Base-by-base conservation (phyloP, 1,139 yeast species). In the Debaryomyces psychrophilus region DNA sequence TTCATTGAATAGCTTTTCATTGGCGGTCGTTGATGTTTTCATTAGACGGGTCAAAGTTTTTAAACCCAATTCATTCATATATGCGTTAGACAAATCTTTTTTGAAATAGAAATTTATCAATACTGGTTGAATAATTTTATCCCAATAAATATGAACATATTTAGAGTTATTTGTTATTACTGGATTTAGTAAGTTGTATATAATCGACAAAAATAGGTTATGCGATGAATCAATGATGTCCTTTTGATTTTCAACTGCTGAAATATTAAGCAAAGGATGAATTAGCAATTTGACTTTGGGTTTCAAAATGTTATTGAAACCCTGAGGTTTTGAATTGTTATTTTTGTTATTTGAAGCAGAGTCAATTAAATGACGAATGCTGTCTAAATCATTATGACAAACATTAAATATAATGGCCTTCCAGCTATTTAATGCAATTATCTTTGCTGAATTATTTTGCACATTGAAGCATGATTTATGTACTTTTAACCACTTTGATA, bases 121-220 rank as follows among this genome's bases (percentile, higher is more conserved):
- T 0, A 68, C 58, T 1, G 73, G 72, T 39, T 62, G 69, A 17
- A 74, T 51, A 2, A 74, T 55, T 41, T 60, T 65, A 45, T 72
- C 77, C 79, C 79, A 74, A 37, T 68, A 65, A 5, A 69, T 51
- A 40, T 65, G 66, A 31, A 70, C 51, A 46, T 64, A 61, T 43
- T 65, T 67, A 28, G 58, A 53, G n/a, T 53, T 52, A 41, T 58
- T 60, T 15, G 54, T 52, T 1, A 53, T 51, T 12, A 53, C 49
- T 7, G 63, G 63, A 47, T 65, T 67, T 26, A 70, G 50, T 41
- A 72, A 52, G 29, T 61, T 58, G 54, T 73, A 72, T n/a, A 71
- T 52, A 2, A 71, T 64, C 3, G 69, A 55, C 27, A 70, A 46
- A 35, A 71, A 65, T 20, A 64, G 46, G 36, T 62, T 62, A 53